A percentile compares a stretch with the other conserved stretches of the same genome.
phyloP scores from a whole-genome alignment of 176 grass and related monocot species.

The Avena eriantha region DNA sequence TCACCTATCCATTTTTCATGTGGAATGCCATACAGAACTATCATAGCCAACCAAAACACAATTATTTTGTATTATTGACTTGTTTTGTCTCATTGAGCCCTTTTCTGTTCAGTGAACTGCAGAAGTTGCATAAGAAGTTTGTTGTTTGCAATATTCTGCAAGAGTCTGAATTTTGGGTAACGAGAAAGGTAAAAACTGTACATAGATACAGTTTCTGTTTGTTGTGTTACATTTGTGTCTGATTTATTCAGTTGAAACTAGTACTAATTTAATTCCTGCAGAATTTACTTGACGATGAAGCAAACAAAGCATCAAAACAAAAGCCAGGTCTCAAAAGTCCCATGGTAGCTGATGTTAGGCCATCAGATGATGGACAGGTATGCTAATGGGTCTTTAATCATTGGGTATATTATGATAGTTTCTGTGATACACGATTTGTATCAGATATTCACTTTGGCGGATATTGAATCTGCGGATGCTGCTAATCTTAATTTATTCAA shows the following conservation, averaged over 20 bases:
- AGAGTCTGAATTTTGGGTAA: constrained; percentile 97
- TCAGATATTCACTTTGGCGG: neutral
- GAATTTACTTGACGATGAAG: constrained; percentile 88
- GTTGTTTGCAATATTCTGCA: constrained; percentile 80
- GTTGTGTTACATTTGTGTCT: neutral
- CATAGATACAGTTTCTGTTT: constrained; percentile 19
- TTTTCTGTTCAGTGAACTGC: constrained; percentile 71
- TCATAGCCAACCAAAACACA: neutral
- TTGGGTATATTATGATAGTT: constrained; percentile 20
- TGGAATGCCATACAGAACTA: neutral
- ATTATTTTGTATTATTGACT: constrained; percentile 9
- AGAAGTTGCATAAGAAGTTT: constrained; percentile 93
- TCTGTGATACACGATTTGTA: constrained; percentile 20
- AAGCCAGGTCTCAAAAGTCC: constrained; percentile 84
- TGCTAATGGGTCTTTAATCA: constrained; percentile 39
- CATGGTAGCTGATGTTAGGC: constrained; percentile 90
- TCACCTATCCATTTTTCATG: neutral
- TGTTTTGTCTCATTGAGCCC: constrained; percentile 6
- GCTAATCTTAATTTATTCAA: constrained; percentile 36
- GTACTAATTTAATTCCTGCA: constrained; percentile 49
- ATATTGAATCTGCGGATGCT: constrained; percentile 17
- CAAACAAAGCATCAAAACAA: constrained; percentile 72
- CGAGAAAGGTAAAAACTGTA: constrained; percentile 73
- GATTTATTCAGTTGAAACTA: constrained; percentile 20
- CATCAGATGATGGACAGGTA: constrained; percentile 92